Evolutionary conservation across 73 alveolate species (phyloP), one percentile per base, ranked within the genome.

Genomic region (Symbiodinium pilosum): DNA sequence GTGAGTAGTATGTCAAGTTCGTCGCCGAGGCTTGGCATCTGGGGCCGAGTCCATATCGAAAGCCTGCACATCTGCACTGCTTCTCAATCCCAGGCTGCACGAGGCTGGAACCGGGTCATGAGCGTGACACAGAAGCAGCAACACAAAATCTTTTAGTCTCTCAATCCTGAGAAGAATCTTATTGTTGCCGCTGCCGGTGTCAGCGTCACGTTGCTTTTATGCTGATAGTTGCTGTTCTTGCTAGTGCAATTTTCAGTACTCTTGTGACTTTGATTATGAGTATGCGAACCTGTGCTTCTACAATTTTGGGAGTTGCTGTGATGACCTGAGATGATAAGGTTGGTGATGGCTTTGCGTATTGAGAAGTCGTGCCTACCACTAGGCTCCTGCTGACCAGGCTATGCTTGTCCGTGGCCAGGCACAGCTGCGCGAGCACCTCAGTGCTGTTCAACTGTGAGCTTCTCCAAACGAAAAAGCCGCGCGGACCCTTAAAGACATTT

Each of bases 341-440:
- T 16, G 71, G 71, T 21, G 30, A 16, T 21, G 71, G 71, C 12
- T 52, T 12, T 21, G 71, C 71, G 30, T 16, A 21, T 21, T 52
- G 71, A 52, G 21, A 12, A 64, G 21, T 34, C 40, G n/a, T 47
- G 59, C 14, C 59, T 6, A 9, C 6, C 59, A 47, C 59, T 47
- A 47, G 59, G 21, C 14, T 47, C 6, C 59, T 9, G 59, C 59
- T 14, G 41, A 5, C 38, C 51, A 86, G 93, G 93, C 93, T 42
- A 86, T 86, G 93, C 93, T 86, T 16, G 68, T 86, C 24, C 93
- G 93, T 39, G 93, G 93, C 51, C 93, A 86, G 52, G 93, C 93
- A 36, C 93, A 86, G 43, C 93, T 86, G 32, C 93, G 93, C 64
- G 20, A 7, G 93, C 77, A 14, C 47, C 69, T 36, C 42, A 69